Evolutionary conservation across 2,329 filamentous ascomycete species (phyloP), one percentile per base, ranked within the genome.

Genomic region (Penicillium sp.): DNA sequence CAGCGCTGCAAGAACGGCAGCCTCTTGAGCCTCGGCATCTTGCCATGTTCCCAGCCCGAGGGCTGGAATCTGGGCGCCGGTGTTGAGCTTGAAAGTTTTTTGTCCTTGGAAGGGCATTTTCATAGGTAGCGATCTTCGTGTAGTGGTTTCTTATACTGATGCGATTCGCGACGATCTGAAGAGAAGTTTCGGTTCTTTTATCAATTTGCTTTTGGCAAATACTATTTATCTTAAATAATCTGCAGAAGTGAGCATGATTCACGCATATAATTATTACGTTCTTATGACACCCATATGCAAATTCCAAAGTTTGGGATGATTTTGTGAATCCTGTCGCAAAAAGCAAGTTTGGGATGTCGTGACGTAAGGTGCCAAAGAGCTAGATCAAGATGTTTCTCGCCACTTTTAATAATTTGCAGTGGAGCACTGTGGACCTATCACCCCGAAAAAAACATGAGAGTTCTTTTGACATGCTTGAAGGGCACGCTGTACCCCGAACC

Each of bases 31-130:
- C 24, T 77, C 75, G 60, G 75, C 73, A 65, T 82, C 79, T 63
- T 82, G 80, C 78, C 78, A 83, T 27, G 81, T 83, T 11, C 81
- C 81, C 47, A 83, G 78, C 1, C 80, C 79, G 19, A 82, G 61
- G 14, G 77, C 73, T 19, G 76, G 76, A 33, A 79, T 79, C 10
- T 75, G 60, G n/a, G 71, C 73, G 24, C 78, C 77, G 13, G 77
- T 79, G 61, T 79, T 80, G 19, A 81, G 68, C 59, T 75, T 77
- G 64, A 75, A 70, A 24, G 50, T 50, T 27, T 58, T 58, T 27
- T 58, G 54, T 36, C 14, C 31, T 27, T 58, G 33, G 4, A 50
- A 50, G 6, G 46, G 37, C 41, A 53, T 58, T 31, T 43, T 50
- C 22, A 3, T 22, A 4, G 22, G 22, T 3, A 22, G 22, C 22